Base-by-base conservation (phyloP, 495 filamentous ascomycete genomes). In the Staphylotrichum longicolle region DNA sequence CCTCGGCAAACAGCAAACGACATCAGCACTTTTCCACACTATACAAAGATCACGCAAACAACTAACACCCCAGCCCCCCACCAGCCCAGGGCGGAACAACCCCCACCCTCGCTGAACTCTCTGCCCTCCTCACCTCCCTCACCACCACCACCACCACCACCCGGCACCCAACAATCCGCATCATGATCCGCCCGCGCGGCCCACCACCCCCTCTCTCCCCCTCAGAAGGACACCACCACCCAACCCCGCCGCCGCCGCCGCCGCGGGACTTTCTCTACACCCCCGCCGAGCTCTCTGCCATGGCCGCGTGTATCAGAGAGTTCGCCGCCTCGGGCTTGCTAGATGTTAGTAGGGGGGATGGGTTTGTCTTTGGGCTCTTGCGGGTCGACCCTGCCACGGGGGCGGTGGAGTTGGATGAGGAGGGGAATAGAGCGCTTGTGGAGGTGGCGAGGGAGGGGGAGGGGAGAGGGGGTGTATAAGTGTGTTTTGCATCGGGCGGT, bases 131-230 rank as follows among this genome's bases (percentile, higher is more conserved):
- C 46, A 2, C 44, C 60, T 61, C 35, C 27, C 39, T 59, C 35
- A 66, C 53, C 3, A 66, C 20, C 61, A 73, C 37, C 61, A 73
- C 37, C 52, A 64, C 8, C 46, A 39, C 7, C 45, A 4, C 54
- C 70, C 20, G 1, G 20, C 20, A 34, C 64, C 57, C 57, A 37
- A 4, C 74, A 3, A 60, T 78, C 1, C 74, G 75, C 3, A 57
- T 80, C 55, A 80, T 80, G 78, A 79, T 80, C 54, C 69, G 77
- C n/a, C 77, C 77, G 3, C 71, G 75, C 20, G 75, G 74, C 7
- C 63, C 72, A 3, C 63, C 67, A 27, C 41, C 14, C 15, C 33
- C 46, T 12, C 32, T 32, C 7, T 33, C 3, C 11, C 33, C 12
- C 33, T 7, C 3, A 41, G 35, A 34, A 35, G 32, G 14, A n/a